Percentiles rank a stretch among this genome's conserved stretches.
phyloP scores from a whole-genome alignment of 2,329 filamentous ascomycete genomes.

The Scedosporium boydii region DNA sequence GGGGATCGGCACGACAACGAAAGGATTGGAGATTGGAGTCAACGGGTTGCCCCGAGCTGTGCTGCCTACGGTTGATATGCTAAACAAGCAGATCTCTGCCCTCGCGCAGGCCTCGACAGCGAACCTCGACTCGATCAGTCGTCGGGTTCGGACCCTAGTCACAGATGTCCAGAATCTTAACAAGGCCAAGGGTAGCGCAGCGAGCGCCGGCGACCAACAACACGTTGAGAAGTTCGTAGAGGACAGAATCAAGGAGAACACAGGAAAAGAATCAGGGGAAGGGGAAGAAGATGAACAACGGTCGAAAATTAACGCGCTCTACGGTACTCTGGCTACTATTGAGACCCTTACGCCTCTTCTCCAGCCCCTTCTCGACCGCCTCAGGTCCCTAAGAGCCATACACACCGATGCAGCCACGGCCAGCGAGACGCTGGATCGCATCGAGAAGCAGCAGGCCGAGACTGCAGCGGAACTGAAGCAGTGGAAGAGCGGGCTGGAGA shows the following conservation, averaged over 20 bases:
- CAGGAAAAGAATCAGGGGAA: constrained; percentile 45
- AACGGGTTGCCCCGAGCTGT: constrained; percentile 57
- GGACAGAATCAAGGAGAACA: constrained; percentile 13
- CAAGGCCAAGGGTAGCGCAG: constrained; percentile 35
- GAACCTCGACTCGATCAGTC: constrained; percentile 62
- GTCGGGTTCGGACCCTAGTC: constrained; percentile 59
- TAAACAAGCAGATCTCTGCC: constrained; percentile 72
- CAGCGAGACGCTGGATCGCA: constrained; percentile 62
- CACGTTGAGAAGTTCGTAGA: neutral
- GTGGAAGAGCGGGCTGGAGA: constrained; percentile 74
- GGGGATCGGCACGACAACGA: constrained; percentile 59
- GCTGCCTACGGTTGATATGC: constrained; percentile 68
- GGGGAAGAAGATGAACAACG: constrained; percentile 57
- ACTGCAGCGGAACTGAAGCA: constrained; percentile 76
- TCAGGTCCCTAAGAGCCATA: constrained; percentile 73
- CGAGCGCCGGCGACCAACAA: neutral
- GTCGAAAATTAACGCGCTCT: constrained; percentile 84
- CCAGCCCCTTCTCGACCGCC: constrained; percentile 73
- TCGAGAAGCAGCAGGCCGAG: constrained; percentile 72
- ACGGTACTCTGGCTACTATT: constrained; percentile 79
- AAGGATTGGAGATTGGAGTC: constrained; percentile 51
- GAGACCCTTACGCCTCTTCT: constrained; percentile 78
- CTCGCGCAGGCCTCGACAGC: constrained; percentile 64
- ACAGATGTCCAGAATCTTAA: constrained; percentile 65
- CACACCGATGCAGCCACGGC: constrained; percentile 82